phyloP scores from a whole-genome alignment of 2,329 filamentous ascomycete species.

The Pseudopyricularia cyperi region DNA sequence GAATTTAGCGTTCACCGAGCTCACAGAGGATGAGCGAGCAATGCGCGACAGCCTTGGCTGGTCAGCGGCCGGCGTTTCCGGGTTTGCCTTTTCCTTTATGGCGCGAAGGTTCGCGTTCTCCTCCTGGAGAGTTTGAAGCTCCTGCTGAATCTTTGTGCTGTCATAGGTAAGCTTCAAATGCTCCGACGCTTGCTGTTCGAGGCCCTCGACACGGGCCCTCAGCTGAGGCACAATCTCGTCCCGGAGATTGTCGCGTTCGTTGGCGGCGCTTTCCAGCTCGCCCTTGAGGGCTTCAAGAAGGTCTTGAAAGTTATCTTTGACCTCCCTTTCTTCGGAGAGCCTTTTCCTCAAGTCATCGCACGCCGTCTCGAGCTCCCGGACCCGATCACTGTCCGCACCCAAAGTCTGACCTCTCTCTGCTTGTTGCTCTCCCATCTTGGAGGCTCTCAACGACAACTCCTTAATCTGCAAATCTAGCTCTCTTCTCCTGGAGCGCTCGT shows the following conservation, averaged over 20 bases:
- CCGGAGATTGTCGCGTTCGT: slow-evolving; percentile 82
- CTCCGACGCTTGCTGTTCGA: slow-evolving; percentile 62
- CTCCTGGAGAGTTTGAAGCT: slow-evolving; percentile 41
- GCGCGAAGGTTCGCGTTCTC: slow-evolving; percentile 49
- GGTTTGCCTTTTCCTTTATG: neutral
- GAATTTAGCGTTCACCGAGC: slow-evolving; percentile 16
- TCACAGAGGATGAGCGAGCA: slow-evolving; percentile 16
- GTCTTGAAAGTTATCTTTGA: slow-evolving; percentile 90
- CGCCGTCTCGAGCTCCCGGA: slow-evolving; percentile 66
- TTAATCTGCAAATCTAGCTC: slow-evolving; percentile 75
- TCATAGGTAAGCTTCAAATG: slow-evolving; percentile 66
- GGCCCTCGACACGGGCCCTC: slow-evolving; percentile 60
- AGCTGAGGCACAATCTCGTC: slow-evolving; percentile 79
- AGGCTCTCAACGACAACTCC: slow-evolving; percentile 65
- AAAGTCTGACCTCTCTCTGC: slow-evolving; percentile 35
- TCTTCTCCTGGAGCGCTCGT: slow-evolving; percentile 65
- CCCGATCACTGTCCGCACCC: slow-evolving; percentile 35
- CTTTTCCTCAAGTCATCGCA: slow-evolving; percentile 76
- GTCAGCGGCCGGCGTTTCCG: neutral
- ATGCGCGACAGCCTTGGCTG: neutral
- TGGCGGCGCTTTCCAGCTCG: slow-evolving; percentile 69
- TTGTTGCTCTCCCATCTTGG: slow-evolving; percentile 35
- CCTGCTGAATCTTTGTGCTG: slow-evolving; percentile 74
- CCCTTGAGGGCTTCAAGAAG: slow-evolving; percentile 70
- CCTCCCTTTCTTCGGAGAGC: slow-evolving; percentile 70